Evolutionary conservation across 2,329 filamentous ascomycete species (phyloP), one percentile per base, ranked within the genome.

Genomic region (Penicillium hesseltinei): DNA sequence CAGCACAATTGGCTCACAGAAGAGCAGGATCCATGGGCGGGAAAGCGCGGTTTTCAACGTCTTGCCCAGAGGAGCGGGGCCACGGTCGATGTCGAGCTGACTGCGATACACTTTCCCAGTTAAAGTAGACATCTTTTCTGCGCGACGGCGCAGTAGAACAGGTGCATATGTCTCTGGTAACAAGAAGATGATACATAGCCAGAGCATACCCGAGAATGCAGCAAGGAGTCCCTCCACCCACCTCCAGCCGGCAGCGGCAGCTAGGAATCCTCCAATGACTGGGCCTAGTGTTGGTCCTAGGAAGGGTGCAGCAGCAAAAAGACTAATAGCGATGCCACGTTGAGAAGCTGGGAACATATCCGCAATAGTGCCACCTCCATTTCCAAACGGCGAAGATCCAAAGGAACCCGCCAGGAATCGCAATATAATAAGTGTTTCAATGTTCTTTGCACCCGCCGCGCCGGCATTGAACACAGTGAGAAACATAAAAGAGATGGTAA

Each of bases 261-360:
- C 68, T 8, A 72, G 49, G 55, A 71, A 72, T 10, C 69, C 69
- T 45, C 69, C 69, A 42, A 70, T 64, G 3, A 72, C 58, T 5
- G 69, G 69, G 0, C 69, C 69, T 15, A 71, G 33, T 5, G 66
- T 65, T 4, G 69, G 68, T 15, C 69, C 86, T 50, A 89, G 76
- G 69, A 88, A 88, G 1, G 86, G 86, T 2, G 85, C 84, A n/a
- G 84, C 80, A 5, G 86, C 83, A 66, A 89, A 90, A 17, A 88
- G 68, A 27, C 83, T 81, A 62, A 85, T 82, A 0, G 85, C 87
- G 39, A 80, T 57, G 56, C 84, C 83, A 51, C 83, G 73, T 54
- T 84, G 75, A 2, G 75, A 70, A 2, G 80, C 78, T 2, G 75
- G 70, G 62, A 85, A 86, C 69, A 85, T 82, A 63, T 87, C 84